phyloP scores from a whole-genome alignment of 2,329 filamentous ascomycete genomes.

The Ophiostoma sp. region DNA sequence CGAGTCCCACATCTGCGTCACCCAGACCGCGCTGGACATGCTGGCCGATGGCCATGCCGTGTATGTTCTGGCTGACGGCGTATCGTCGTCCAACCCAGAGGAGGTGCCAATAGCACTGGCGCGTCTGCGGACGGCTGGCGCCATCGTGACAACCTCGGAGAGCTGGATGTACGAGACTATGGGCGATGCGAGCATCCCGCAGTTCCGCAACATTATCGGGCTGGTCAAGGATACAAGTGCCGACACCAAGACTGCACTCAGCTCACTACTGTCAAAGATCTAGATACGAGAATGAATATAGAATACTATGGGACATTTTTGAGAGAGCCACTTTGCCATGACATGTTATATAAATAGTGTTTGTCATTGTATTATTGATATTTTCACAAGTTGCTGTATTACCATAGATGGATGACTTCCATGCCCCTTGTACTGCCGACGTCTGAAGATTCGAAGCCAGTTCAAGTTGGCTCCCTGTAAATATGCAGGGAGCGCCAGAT shows the following conservation, averaged over 20 bases:
- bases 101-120: conserved; percentile 76
- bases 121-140: conserved; percentile 68
- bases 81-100: conserved; percentile 77
- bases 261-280: conserved; percentile 60
- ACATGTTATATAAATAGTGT: too few relatives aligned
- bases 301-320: too few relatives aligned
- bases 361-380: too few relatives aligned
- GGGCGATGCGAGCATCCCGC: conserved; percentile 67
- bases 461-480: too few relatives aligned
- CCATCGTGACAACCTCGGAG: conserved; percentile 78
- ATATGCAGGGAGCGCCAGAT: too few relatives aligned
- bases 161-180: conserved; percentile 84
- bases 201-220: conserved; percentile 67
- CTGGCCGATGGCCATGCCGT: conserved; percentile 69
- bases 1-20: conserved; percentile 90
- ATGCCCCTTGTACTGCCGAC: too few relatives aligned
- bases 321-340: too few relatives aligned
- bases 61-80: conserved; percentile 82
- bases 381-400: too few relatives aligned
- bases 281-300: background rate
- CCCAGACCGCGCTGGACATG: conserved; percentile 83
- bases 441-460: too few relatives aligned
- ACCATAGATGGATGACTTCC: too few relatives aligned
- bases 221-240: conserved; percentile 72
- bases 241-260: conserved; percentile 64